Conservation (phyloP, 495 filamentous ascomycete species). For the Hyaloscypha hepaticicola region DNA sequence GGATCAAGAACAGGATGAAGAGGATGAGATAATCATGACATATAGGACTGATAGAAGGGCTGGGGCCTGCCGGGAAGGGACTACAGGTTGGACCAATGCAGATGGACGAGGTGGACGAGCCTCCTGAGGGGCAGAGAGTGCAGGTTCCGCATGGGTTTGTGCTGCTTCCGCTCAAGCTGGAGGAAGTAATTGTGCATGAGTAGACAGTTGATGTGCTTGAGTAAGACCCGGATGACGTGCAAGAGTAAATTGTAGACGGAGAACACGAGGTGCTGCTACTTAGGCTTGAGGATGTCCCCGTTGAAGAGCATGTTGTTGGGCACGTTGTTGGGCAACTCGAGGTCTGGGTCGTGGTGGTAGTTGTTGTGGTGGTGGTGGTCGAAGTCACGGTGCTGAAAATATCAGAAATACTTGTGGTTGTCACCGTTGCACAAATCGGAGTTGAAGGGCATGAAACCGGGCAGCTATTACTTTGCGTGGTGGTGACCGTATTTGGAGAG, state of each 20-base stretch:
- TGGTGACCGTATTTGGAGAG: slow-evolving; percentile 4
- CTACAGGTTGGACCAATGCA: not conserved
- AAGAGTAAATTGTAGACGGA: not conserved
- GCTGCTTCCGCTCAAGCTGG: not conserved
- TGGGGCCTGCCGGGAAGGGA: no score
- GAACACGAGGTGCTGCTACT: not conserved
- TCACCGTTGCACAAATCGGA: not conserved
- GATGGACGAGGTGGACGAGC: not conserved
- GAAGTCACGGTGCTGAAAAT: not conserved
- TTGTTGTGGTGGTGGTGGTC: no score
- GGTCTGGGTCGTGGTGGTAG: not conserved
- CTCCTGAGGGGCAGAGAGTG: not conserved
- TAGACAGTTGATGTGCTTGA: not conserved
- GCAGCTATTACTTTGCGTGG: not conserved
- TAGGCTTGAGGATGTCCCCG: not conserved
- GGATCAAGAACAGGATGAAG: slow-evolving; percentile 23
- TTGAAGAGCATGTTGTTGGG: not conserved
- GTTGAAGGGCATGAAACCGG: not conserved
- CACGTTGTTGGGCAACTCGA: not conserved
- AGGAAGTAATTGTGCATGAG: not conserved
- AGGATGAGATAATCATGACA: slow-evolving; percentile 12
- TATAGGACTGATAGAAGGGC: no score
- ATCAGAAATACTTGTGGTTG: not conserved
- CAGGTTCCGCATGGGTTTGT: not conserved
- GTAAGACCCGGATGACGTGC: no score